phyloP scores from a whole-genome alignment of 352 stramenopile species.

The Pythium myriotylum region DNA sequence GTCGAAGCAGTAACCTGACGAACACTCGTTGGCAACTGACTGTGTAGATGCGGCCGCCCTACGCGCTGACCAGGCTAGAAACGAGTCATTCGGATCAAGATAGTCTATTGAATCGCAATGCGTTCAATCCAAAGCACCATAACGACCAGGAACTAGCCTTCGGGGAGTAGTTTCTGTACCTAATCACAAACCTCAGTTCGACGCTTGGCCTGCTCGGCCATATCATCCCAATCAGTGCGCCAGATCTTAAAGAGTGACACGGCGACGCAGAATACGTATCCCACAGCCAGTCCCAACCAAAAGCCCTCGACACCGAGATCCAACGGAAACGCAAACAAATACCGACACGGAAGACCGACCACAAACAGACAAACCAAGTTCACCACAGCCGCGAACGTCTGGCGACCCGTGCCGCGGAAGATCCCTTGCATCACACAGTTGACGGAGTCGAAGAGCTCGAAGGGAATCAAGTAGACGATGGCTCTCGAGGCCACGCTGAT shows the following conservation, averaged over 20 bases:
- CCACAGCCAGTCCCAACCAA: conserved; percentile 68
- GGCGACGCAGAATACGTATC: conserved; percentile 44
- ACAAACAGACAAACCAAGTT: conserved; percentile 74
- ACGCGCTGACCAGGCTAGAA: too few species aligned
- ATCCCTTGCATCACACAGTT: conserved; percentile 81
- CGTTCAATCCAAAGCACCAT: too few species aligned
- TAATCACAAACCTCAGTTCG: background rate
- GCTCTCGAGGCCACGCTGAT: conserved; percentile 34
- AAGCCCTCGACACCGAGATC: conserved; percentile 52
- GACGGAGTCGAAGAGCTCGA: conserved; percentile 69
- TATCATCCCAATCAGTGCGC: background rate
- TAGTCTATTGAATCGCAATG: too few species aligned
- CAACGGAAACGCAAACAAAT: conserved; percentile 48
- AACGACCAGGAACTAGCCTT: too few species aligned
- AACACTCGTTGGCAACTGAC: too few species aligned
- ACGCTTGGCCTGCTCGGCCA: background rate
- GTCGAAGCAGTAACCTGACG: too few species aligned
- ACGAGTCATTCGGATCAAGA: too few species aligned
- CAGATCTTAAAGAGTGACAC: conserved; percentile 30
- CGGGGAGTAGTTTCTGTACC: too few species aligned
- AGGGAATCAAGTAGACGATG: conserved; percentile 67
- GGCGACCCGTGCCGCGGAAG: conserved; percentile 64
- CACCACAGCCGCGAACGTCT: conserved; percentile 56
- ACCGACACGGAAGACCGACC: conserved; percentile 52
- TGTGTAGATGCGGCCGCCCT: too few species aligned